Percentiles rank a stretch among this genome's conserved stretches.
These are phyloP conservation scores for Mycena galopus DNA, from an alignment of 768 basidiomycete species.

Conservation along the genomic window DNA sequence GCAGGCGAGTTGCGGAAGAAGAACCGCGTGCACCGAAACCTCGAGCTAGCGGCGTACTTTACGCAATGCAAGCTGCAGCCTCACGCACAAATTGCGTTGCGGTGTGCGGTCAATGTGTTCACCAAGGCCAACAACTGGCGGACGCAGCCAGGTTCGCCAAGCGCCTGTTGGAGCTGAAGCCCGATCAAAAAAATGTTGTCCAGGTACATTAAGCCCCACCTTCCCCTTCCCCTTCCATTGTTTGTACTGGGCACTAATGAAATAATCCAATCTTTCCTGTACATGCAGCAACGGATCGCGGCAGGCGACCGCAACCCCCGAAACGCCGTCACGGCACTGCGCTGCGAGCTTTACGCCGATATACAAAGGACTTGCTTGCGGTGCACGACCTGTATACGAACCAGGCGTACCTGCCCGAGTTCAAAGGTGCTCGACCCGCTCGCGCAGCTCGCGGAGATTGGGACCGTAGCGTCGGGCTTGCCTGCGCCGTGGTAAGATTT, in stretches of 20 bases:
- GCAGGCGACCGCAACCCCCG: constrained; percentile 96
- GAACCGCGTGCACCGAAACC: constrained; percentile 87
- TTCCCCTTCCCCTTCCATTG: not conserved
- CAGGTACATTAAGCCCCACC: constrained; percentile 63
- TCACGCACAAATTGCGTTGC: constrained; percentile 92
- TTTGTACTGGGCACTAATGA: not conserved
- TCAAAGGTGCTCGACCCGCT: constrained; percentile 87
- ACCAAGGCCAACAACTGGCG: constrained; percentile 91
- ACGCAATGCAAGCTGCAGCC: constrained; percentile 93
- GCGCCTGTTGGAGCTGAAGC: constrained; percentile 89
- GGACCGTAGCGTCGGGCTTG: constrained; percentile 76
- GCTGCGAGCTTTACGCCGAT: constrained; percentile 93
- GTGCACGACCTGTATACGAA: constrained; percentile 93
- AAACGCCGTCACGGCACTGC: constrained; percentile 89
- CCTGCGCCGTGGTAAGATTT: constrained; percentile 81
- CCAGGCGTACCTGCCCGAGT: constrained; percentile 89
- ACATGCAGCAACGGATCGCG: constrained; percentile 94
- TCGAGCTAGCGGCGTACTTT: constrained; percentile 98
- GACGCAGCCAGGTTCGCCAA: constrained; percentile 95
- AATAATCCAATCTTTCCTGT: constrained; percentile 19
- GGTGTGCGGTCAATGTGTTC: constrained; percentile 91
- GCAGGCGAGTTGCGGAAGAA: constrained; percentile 81
- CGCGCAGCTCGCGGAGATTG: constrained; percentile 83
- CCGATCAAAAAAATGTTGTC: constrained; percentile 87
- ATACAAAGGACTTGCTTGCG: constrained; percentile 87